Percentiles rank a stretch among this genome's conserved stretches.
Conservation (phyloP, 805 yeast genomes). For the Candida ovalis region DNA sequence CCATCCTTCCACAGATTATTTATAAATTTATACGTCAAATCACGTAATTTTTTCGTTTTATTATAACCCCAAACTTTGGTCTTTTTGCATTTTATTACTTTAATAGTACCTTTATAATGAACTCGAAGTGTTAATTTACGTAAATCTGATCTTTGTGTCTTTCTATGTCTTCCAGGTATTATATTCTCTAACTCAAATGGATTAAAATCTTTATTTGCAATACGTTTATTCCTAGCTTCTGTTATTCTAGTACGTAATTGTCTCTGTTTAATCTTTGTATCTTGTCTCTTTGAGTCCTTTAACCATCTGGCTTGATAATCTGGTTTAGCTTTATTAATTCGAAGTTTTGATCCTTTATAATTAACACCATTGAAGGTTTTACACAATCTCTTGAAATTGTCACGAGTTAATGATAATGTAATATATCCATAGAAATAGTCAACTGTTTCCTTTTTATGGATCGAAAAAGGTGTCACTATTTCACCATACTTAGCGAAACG, state of each 20-base stretch:
- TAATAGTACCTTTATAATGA: constrained; percentile 51
- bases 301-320: constrained; percentile 45
- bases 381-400: constrained; percentile 46
- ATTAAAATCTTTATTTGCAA: constrained; percentile 41
- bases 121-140: constrained; percentile 64
- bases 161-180: constrained; percentile 57
- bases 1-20: constrained; percentile 80
- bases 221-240: constrained; percentile 34
- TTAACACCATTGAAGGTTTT: constrained; percentile 63
- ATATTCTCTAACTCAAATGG: constrained; percentile 26
- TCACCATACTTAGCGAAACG: constrained; percentile 66
- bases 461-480: constrained; percentile 42
- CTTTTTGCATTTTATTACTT: constrained; percentile 58
- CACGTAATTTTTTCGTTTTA: constrained; percentile 56
- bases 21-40: constrained; percentile 57
- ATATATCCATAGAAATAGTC: constrained; percentile 64
- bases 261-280: constrained; percentile 25
- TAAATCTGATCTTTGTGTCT: constrained; percentile 47
- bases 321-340: constrained; percentile 60
- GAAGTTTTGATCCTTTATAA: constrained; percentile 69
- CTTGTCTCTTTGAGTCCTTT: constrained; percentile 41
- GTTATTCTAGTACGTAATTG: constrained; percentile 33
- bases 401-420: constrained; percentile 49
- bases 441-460: constrained; percentile 50
- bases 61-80: constrained; percentile 90